These are phyloP conservation scores for Dactylonectria estremocensis DNA, from an alignment of 2,329 filamentous ascomycete species.

Conservation along the genomic window DNA sequence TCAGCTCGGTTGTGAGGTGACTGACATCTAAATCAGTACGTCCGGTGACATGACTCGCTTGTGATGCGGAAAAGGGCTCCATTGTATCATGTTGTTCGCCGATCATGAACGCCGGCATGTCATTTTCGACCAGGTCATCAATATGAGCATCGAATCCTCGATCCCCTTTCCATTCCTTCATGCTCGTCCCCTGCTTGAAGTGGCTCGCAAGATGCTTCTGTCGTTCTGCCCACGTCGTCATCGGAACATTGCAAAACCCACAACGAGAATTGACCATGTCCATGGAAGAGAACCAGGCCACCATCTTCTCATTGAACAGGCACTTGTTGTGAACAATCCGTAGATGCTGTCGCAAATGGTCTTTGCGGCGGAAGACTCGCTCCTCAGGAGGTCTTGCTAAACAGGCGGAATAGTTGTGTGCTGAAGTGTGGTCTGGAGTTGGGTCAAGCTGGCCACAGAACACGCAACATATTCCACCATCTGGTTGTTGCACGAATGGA, in stretches of 20 bases:
- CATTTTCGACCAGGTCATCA: slow-evolving; percentile 18
- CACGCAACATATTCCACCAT: slow-evolving; percentile 5
- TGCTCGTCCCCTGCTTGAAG: slow-evolving; percentile 10
- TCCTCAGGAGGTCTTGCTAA: neutral
- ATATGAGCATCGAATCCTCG: slow-evolving; percentile 14
- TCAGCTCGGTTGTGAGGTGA: neutral
- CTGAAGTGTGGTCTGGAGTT: neutral
- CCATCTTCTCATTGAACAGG: slow-evolving; percentile 3
- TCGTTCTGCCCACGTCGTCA: slow-evolving; percentile 16
- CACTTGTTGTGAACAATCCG: slow-evolving; percentile 11
- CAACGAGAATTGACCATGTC: slow-evolving; percentile 22
- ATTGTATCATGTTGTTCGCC: slow-evolving; percentile 11
- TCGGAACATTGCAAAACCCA: slow-evolving; percentile 8
- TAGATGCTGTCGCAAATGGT: slow-evolving; percentile 22
- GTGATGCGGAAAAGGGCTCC: slow-evolving; percentile 23
- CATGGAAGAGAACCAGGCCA: slow-evolving; percentile 10
- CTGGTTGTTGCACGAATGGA: neutral
- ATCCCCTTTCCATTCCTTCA: slow-evolving; percentile 24
- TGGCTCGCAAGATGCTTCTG: slow-evolving; percentile 20
- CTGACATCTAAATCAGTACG: neutral
- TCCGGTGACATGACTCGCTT: slow-evolving; percentile 3
- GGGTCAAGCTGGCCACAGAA: slow-evolving; percentile 17
- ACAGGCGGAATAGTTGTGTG: slow-evolving; percentile 16
- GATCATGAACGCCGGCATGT: slow-evolving; percentile 22
- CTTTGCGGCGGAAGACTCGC: slow-evolving; percentile 18